These are phyloP conservation scores for Camelina neglecta DNA, from an alignment of 345 rosid species.

Conservation along the genomic window DNA sequence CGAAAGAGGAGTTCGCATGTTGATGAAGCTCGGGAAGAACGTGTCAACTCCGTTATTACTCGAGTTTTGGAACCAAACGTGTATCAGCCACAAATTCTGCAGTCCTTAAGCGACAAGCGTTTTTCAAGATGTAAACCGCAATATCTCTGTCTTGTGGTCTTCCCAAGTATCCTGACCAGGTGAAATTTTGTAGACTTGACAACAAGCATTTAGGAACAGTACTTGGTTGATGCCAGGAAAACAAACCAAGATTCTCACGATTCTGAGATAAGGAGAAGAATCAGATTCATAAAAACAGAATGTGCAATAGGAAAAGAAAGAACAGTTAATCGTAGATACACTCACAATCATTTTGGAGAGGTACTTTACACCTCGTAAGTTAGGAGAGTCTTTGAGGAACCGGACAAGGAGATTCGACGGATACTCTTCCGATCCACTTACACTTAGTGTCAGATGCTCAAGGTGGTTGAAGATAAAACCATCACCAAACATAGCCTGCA, in stretches of 20 bases:
- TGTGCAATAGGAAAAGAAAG: neutral
- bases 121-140: slow-evolving; percentile 13
- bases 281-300: neutral
- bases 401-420: neutral
- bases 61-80: neutral
- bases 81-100: neutral
- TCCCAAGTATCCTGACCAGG: neutral
- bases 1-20: neutral
- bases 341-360: neutral
- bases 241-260: neutral
- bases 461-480: neutral
- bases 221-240: neutral
- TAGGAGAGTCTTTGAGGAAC: neutral
- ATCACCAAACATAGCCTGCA: neutral
- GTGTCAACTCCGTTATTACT: neutral
- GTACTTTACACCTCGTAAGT: neutral
- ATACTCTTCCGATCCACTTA: neutral
- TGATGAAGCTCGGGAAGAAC: neutral
- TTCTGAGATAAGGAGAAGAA: neutral
- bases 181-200: neutral
- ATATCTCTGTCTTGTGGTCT: neutral
- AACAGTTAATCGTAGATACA: neutral
- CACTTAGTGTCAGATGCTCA: neutral
- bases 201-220: neutral
- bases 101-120: neutral